These are phyloP conservation scores for Lecanicillium sp. DNA, from an alignment of 2,329 filamentous ascomycete species.

Conservation along the genomic window DNA sequence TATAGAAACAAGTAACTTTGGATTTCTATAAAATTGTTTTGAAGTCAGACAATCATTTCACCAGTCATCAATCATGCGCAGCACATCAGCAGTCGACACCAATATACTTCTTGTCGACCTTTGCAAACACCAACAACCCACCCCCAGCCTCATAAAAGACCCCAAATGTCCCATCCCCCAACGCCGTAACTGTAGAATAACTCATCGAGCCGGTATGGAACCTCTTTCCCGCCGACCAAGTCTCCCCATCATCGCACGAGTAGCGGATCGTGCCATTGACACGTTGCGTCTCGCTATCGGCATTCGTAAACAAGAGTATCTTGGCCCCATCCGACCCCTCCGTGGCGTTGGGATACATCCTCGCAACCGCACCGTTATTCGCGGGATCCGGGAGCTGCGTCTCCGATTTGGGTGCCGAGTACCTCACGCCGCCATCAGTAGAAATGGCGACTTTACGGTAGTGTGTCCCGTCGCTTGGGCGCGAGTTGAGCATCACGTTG, in stretches of 20 bases:
- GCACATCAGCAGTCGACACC: slow-evolving; percentile 1
- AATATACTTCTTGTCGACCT: slow-evolving; percentile 3
- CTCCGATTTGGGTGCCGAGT: neutral
- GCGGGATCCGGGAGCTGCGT: slow-evolving; percentile 3
- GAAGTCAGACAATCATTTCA: no score
- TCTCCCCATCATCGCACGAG: slow-evolving; percentile 1
- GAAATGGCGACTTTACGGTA: neutral
- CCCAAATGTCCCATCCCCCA: neutral
- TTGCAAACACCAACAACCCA: neutral
- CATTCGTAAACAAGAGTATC: slow-evolving; percentile 3
- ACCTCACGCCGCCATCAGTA: slow-evolving; percentile 1
- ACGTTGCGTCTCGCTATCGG: neutral
- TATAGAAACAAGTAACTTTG: no score
- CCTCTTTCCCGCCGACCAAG: neutral
- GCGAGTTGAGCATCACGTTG: slow-evolving; percentile 4
- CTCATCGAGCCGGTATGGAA: neutral
- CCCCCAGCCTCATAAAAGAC: neutral
- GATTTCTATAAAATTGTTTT: no score
- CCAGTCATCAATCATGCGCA: no score
- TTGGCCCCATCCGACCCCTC: slow-evolving; percentile 1
- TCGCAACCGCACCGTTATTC: neutral
- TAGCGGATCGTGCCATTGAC: neutral
- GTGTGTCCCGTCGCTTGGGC: neutral
- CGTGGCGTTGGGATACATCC: slow-evolving; percentile 2
- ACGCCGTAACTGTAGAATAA: slow-evolving; percentile 1